Evolutionary conservation across 495 filamentous ascomycete species (phyloP).

Genomic region (Penicillium riverlandense): DNA sequence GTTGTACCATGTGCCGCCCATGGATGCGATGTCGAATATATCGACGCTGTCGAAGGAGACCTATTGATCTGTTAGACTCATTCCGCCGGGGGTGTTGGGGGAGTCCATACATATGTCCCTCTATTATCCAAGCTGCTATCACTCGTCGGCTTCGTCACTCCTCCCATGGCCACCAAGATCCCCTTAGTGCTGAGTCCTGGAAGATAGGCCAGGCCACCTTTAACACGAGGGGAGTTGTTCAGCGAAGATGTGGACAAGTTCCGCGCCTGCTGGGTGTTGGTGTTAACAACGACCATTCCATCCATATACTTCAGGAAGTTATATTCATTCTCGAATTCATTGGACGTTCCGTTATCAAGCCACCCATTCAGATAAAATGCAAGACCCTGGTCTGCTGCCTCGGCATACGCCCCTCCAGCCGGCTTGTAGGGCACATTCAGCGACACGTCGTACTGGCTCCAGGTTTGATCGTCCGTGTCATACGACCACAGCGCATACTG

Average conservation of each 20-base stretch:
- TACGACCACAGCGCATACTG: conserved; percentile 22
- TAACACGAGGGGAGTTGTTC: conserved; percentile 16
- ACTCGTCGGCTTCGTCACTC: conserved; percentile 15
- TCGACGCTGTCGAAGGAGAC: conserved; percentile 22
- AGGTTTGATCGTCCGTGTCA: conserved; percentile 10
- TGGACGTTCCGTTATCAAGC: conserved; percentile 26
- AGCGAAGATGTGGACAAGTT: conserved; percentile 27
- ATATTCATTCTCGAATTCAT: conserved; percentile 4
- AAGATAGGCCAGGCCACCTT: conserved; percentile 25
- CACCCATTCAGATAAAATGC: conserved; percentile 37
- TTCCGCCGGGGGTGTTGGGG: background rate
- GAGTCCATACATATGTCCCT: conserved; percentile 9
- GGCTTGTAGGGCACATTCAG: conserved; percentile 18
- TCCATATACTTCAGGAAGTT: conserved; percentile 10
- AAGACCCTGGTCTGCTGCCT: conserved; percentile 25
- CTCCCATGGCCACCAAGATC: conserved; percentile 30
- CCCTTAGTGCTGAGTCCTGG: conserved; percentile 23
- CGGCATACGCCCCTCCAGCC: conserved; percentile 26
- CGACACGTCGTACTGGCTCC: conserved; percentile 30
- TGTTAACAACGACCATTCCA: conserved; percentile 32
- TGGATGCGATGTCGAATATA: conserved; percentile 29
- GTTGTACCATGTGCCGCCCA: conserved; percentile 26
- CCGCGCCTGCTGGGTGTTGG: conserved; percentile 19
- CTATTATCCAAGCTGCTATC: conserved; percentile 5
- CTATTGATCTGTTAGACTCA: background rate